These are phyloP conservation scores for Debaryomyces prosopidis DNA, from an alignment of 805 yeast species.

Conservation along the genomic window DNA sequence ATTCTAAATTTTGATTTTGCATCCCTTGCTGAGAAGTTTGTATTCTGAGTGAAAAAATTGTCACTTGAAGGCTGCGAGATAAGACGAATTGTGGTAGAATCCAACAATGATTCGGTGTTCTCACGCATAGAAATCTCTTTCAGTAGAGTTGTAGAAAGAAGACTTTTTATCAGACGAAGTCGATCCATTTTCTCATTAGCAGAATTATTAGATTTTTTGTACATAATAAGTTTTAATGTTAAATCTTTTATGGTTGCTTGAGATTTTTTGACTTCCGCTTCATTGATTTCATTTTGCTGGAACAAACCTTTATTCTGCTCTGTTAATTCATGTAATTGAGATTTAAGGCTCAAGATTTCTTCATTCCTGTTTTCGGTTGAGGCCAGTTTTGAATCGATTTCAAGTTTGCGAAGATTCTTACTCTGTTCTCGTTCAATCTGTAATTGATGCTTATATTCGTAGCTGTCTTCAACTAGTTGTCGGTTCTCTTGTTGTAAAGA, in stretches of 20 bases:
- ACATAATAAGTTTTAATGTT: conserved; percentile 1
- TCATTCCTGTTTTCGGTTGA: neutral
- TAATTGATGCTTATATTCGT: conserved; percentile 2
- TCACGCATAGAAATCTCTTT: neutral
- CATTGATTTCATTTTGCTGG: neutral
- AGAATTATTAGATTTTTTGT: neutral
- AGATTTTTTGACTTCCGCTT: neutral
- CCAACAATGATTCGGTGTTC: conserved; percentile 1
- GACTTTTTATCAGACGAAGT: neutral
- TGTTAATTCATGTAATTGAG: neutral
- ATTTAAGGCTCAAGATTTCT: neutral
- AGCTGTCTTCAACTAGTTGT: neutral
- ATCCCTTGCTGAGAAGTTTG: neutral
- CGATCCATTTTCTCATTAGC: neutral
- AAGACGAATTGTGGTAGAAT: conserved; percentile 7
- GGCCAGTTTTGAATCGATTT: neutral
- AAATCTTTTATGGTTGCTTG: conserved; percentile 1
- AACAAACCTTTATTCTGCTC: neutral
- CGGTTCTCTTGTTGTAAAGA: conserved; percentile 7
- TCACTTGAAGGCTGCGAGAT: neutral
- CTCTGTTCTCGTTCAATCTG: conserved; percentile 1
- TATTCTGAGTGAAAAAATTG: neutral
- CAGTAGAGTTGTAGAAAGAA: neutral
- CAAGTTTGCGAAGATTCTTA: neutral
- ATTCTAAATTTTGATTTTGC: neutral